Evolutionary conservation across 2,329 filamentous ascomycete genomes (phyloP), one percentile per base, ranked within the genome.

Genomic region (Penicillium sclerotiorum): DNA sequence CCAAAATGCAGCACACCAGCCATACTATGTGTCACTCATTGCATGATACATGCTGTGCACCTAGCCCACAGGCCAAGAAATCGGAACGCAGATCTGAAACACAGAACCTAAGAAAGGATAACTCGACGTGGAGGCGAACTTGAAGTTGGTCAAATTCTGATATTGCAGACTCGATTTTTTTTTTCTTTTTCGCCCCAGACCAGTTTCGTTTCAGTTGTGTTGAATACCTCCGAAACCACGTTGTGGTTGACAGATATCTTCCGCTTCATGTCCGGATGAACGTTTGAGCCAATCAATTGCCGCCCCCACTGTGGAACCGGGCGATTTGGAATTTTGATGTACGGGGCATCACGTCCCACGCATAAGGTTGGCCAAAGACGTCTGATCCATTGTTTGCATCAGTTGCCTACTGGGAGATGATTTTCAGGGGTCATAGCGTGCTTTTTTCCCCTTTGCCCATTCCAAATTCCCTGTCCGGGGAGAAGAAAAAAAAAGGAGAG

Each of bases 241-340:
- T 27, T 20, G 38, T 9, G 15, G 35, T 5, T 9, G n/a, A 12
- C 9, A 18, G 11, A 20, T 22, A 37, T 37, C n/a, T n/a, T n/a
- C n/a, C n/a, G 17, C 15, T 18, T 9, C 35, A 8, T 39, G 23
- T 40, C 17, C 23, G 35, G 25, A 27, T 18, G 33, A 23, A 13
- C 27, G n/a, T 18, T n/a, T 2, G 17, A 9, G 18, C 53, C 51
- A 56, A 56, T 56, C 17, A 56, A 5, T n/a, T 13, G n/a, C 13
- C n/a, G 18, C 18, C 23, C 11, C 36, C 32, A 45, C 36, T 32
- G 54, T 55, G 54, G 54, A 55, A 15, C 32, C 36, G 37, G 32
- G 6, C 30, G 28, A 57, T 57, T 57, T 57, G 54, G 54, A 57
- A 57, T 57, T 52, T 17, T 7, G 8, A 41, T 23, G 36, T 25